Evolutionary conservation across 2,329 filamentous ascomycete genomes (phyloP).

Genomic region (Hypoxylon sp.): DNA sequence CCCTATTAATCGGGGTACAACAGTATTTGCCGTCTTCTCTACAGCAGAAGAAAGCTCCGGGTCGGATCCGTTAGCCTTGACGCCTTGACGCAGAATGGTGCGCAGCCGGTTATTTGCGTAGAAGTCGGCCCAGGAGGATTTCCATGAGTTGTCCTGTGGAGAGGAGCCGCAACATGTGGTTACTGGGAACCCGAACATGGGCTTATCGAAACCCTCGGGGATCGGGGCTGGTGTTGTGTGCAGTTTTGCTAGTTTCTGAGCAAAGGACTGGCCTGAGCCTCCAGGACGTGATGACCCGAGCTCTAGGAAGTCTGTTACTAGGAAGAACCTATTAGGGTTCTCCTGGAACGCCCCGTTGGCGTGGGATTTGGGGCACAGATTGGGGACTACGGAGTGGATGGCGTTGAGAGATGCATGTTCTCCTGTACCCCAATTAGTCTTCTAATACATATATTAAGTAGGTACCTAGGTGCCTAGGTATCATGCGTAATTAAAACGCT

Average conservation of each 20-base stretch:
- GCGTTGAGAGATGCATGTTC: conserved; percentile 89
- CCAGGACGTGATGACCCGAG: conserved; percentile 63
- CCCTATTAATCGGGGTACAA: conserved; percentile 83
- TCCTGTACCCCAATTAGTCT: conserved; percentile 66
- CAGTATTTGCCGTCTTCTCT: conserved; percentile 71
- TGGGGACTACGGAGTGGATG: conserved; percentile 78
- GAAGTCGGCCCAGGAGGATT: conserved; percentile 84
- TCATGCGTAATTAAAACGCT: neutral
- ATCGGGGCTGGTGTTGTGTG: conserved; percentile 82
- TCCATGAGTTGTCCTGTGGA: conserved; percentile 82
- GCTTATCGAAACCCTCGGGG: conserved; percentile 69
- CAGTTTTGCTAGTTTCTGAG: conserved; percentile 81
- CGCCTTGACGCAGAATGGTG: conserved; percentile 71
- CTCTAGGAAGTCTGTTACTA: conserved; percentile 86
- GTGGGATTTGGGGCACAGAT: conserved; percentile 81
- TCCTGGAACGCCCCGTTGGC: conserved; percentile 75
- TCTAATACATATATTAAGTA: conserved; percentile 49
- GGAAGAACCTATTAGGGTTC: conserved; percentile 67
- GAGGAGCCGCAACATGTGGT: conserved; percentile 90
- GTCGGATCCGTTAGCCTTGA: conserved; percentile 75
- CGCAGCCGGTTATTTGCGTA: conserved; percentile 83
- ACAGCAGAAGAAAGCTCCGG: conserved; percentile 73
- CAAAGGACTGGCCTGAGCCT: conserved; percentile 71
- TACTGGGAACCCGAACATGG: conserved; percentile 86
- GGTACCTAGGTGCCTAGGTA: too few relatives aligned